These are phyloP conservation scores for Trichosporon coremiiforme DNA, from an alignment of 1,284 basidiomycete species.

Conservation along the genomic window DNA sequence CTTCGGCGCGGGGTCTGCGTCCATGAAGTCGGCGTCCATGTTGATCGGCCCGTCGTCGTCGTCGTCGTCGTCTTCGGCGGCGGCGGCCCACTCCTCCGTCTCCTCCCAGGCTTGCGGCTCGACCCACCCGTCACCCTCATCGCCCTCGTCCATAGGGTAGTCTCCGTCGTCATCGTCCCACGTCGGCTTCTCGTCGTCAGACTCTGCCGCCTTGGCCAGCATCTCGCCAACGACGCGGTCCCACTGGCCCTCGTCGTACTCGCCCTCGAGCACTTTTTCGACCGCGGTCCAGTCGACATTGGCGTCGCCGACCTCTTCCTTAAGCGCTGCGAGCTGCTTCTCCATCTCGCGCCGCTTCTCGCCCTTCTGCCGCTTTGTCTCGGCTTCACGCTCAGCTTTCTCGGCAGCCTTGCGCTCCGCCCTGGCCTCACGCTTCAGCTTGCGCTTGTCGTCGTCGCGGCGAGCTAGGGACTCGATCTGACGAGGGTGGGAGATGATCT, in stretches of 20 bases:
- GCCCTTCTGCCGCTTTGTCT: slow-evolving; percentile 75
- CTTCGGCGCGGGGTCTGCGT: slow-evolving; percentile 43
- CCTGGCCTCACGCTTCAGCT: slow-evolving; percentile 73
- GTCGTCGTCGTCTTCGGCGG: slow-evolving; percentile 26
- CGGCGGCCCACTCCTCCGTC: slow-evolving; percentile 20
- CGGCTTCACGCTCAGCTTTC: slow-evolving; percentile 71
- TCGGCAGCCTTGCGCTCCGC: slow-evolving; percentile 79
- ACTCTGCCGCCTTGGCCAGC: slow-evolving; percentile 41
- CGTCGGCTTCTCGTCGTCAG: slow-evolving; percentile 70
- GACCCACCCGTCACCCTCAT: slow-evolving; percentile 36
- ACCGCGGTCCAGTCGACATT: slow-evolving; percentile 60
- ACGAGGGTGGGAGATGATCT: slow-evolving; percentile 78
- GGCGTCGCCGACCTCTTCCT: slow-evolving; percentile 60
- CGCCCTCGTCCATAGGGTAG: slow-evolving; percentile 56
- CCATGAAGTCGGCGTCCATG: slow-evolving; percentile 57
- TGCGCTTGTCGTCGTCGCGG: slow-evolving; percentile 74
- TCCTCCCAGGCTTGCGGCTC: slow-evolving; percentile 29
- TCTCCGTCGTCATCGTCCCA: slow-evolving; percentile 76
- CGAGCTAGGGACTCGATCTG: slow-evolving; percentile 70
- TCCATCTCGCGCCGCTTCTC: slow-evolving; percentile 82
- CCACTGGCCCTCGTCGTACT: slow-evolving; percentile 54
- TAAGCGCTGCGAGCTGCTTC: slow-evolving; percentile 69
- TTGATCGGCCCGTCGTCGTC: slow-evolving; percentile 53
- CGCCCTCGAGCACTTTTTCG: slow-evolving; percentile 54
- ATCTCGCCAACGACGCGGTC: slow-evolving; percentile 51